Base-by-base conservation (phyloP, 139 green algal genomes). In the Klebsormidium nitens region DNA sequence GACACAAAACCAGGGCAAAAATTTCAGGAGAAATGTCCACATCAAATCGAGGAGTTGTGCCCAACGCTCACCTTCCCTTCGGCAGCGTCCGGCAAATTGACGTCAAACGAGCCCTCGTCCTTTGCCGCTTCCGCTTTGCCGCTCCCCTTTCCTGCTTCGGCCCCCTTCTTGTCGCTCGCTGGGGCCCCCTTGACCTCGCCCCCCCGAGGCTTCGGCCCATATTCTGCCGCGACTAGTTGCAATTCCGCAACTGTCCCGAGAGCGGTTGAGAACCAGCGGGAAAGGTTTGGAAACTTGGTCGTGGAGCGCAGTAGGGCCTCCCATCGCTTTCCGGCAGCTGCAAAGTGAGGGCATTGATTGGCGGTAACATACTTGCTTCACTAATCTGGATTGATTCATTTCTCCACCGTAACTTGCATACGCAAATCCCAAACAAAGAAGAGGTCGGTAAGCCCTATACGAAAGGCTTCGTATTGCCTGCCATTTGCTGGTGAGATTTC, bases 31-130 rank as follows among this genome's bases (percentile, higher is more conserved):
- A n/a, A n/a, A n/a, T n/a, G n/a, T n/a, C n/a, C n/a, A n/a, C n/a
- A n/a, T n/a, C n/a, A n/a, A n/a, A n/a, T n/a, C n/a, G n/a, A n/a
- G n/a, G n/a, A n/a, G n/a, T n/a, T n/a, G n/a, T n/a, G n/a, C n/a
- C n/a, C n/a, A n/a, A n/a, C n/a, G n/a, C n/a, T n/a, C n/a, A n/a
- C 95, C 66, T 93, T 87, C 69, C 94, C 94, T 57, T 84, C 67
- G 46, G 79, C 78, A 0, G 89, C 93, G 34, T 78, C 81, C 2
- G 84, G 77, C 26, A 99, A 82, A 1, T 86, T 84, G 0, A 97
- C 86, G 62, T 97, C 89, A 66, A 96, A 96, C 2, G 84, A 90
- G 8, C 88, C 87, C 2, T 38, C 57, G 32, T 28, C 61, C n/a
- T 36, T 32, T 31, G 56, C 56, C 35, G 29, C 68, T 26, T 71